Evolutionary conservation across 2,329 filamentous ascomycete genomes (phyloP).

Genomic region (Eurotiales sp.): DNA sequence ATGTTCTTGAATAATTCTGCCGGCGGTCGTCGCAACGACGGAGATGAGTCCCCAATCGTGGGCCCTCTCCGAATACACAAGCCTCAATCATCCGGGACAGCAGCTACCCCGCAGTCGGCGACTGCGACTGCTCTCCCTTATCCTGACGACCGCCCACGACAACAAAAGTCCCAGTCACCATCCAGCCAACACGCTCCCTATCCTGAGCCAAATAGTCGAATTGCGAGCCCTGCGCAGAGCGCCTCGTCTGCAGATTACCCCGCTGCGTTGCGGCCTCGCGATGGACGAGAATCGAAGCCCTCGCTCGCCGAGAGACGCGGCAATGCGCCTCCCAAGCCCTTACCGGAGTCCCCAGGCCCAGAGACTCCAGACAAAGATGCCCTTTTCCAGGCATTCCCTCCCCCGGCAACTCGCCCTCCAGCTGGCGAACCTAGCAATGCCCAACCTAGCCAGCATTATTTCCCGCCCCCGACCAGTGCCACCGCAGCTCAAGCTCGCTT

Average conservation of each 20-base stretch:
- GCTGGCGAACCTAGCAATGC: conserved; percentile 39
- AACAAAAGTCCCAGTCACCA: conserved; percentile 31
- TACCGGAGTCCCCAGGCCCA: conserved; percentile 77
- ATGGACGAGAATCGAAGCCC: conserved; percentile 52
- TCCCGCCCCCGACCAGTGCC: conserved; percentile 48
- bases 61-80: conserved; percentile 84
- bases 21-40: conserved; percentile 18
- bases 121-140: conserved; percentile 66
- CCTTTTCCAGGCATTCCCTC: conserved; percentile 67
- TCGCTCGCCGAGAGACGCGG: conserved; percentile 76
- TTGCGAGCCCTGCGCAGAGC: conserved; percentile 18
- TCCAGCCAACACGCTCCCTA: conserved; percentile 25
- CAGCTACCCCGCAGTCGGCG: conserved; percentile 46
- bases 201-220: conserved; percentile 14
- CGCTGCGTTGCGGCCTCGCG: conserved; percentile 36
- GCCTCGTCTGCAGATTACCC: conserved; percentile 33
- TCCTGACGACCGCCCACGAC: conserved; percentile 59
- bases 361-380: conserved; percentile 71
- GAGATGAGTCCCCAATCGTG: conserved; percentile 69
- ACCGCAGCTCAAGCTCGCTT: conserved; percentile 32
- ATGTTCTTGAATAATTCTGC: conserved; percentile 65
- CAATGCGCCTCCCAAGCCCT: conserved; percentile 68
- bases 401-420: conserved; percentile 33
- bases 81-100: conserved; percentile 54
- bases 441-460: conserved; percentile 60